Base-by-base conservation (phyloP, 352 stramenopile genomes). In the Thalassiosira ordinaria region DNA sequence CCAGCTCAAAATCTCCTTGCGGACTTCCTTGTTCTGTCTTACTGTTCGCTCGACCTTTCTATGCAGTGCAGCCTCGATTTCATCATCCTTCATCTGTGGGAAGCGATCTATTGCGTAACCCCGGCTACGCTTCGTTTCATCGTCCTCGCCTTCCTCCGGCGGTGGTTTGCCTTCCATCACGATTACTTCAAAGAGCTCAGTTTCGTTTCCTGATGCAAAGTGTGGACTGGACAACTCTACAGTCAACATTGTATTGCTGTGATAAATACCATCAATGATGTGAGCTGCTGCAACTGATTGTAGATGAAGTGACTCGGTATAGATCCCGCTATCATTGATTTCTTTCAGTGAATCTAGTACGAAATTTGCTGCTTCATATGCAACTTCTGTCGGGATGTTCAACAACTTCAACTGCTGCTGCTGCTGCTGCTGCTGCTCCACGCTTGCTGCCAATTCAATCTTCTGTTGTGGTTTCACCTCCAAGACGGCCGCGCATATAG, bases 241-340 rank as follows among this genome's bases (percentile, higher is more conserved):
- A 9, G 24, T 46, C 55, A 63, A 47, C 46, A 63, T 24, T 26
- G 55, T 46, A 63, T 63, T 63, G 7, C 3, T 47, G 55, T 63
- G 55, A 27, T 63, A 63, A 2, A 41, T n/a, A 41, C 55, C 55
- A 24, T 63, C 14, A n/a, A 47, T n/a, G 6, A 27, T 2, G 3
- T 7, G 5, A 24, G 55, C 29, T 16, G 2, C 2, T 2, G 9
- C 7, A 63, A 63, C 31, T 16, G 55, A 63, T 22, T 63, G 55
- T 22, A 63, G 55, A 47, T 22, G 26, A 37, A 63, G 55, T 46
- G 26, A 41, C 29, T 63, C 55, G 2, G 5, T 20, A 26, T 63
- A 63, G 14, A 63, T 63, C 29, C 55, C 55, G 18, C 55, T 63
- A 20, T 63, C 55, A 47, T 63, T 63, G 5, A 63, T 63, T 47